Percentiles rank a stretch among this genome's conserved stretches.
Conservation (phyloP, 306 rosid species). For the Lathyrus aphaca region DNA sequence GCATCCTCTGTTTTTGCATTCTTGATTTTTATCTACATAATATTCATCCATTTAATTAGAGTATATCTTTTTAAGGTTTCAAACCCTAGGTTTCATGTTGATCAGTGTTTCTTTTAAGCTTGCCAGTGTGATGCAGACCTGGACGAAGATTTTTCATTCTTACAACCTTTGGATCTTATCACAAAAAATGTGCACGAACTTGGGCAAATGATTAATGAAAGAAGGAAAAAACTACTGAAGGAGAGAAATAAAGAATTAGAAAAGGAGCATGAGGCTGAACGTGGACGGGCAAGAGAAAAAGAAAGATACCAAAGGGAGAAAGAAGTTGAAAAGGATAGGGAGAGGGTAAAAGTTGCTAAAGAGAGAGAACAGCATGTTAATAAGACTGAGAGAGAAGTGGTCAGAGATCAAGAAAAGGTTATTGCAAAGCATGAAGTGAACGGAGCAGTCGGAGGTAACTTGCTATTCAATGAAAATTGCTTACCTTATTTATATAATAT, state of each 20-base stretch:
- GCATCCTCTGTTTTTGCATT: constrained; percentile 46
- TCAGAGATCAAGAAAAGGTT: constrained; percentile 40
- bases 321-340: constrained; percentile 63
- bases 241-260: constrained; percentile 67
- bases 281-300: constrained; percentile 65
- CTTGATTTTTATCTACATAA: constrained; percentile 28
- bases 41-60: constrained; percentile 43
- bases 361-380: constrained; percentile 54
- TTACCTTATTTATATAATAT: constrained; percentile 6
- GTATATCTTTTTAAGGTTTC: constrained; percentile 27
- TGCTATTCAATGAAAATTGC: constrained; percentile 1
- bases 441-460: constrained; percentile 43
- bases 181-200: constrained; percentile 85
- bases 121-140: constrained; percentile 88
- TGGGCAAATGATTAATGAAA: constrained; percentile 74
- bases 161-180: constrained; percentile 89
- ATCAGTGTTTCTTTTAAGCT: constrained; percentile 69
- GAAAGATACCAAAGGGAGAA: constrained; percentile 73
- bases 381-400: constrained; percentile 38
- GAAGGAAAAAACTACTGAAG: constrained; percentile 62
- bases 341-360: constrained; percentile 63
- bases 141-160: constrained; percentile 94
- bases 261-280: constrained; percentile 72
- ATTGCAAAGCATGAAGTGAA: constrained; percentile 43
- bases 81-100: constrained; percentile 52